Percentiles rank a stretch among this genome's conserved stretches.
phyloP scores from a whole-genome alignment of 345 rosid genomes.

The Laguncularia racemosa region DNA sequence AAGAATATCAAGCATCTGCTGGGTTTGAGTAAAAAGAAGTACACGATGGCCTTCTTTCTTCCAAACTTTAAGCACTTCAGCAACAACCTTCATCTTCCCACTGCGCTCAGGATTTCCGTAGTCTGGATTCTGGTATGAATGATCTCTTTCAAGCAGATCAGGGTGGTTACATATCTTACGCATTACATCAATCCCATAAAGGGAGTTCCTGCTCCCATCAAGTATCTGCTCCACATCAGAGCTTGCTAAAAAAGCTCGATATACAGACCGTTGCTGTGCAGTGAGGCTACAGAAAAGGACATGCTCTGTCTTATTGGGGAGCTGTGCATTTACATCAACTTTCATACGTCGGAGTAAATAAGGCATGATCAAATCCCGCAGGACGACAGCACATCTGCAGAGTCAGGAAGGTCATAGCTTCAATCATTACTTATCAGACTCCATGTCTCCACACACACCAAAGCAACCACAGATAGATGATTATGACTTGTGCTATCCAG shows the following conservation, averaged over 20 bases:
- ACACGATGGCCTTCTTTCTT: conserved; percentile 86
- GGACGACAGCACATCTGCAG: conserved; percentile 91
- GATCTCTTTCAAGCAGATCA: conserved; percentile 95
- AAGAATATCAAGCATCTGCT: conserved; percentile 95
- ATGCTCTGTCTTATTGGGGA: conserved; percentile 87
- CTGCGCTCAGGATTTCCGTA: conserved; percentile 92
- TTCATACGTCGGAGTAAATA: conserved; percentile 98
- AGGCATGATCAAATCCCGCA: conserved; percentile 96
- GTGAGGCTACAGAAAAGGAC: conserved; percentile 98
- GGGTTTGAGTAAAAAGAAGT: conserved; percentile 89
- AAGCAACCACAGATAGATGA: too few relatives aligned
- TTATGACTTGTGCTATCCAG: too few relatives aligned
- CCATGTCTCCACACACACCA: too few relatives aligned
- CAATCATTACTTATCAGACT: too few relatives aligned
- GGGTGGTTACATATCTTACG: conserved; percentile 99
- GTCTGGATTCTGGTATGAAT: conserved; percentile 62
- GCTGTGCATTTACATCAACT: conserved; percentile 77
- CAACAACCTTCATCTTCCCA: conserved; percentile 88
- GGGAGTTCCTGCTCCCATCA: conserved; percentile 70
- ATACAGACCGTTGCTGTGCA: conserved; percentile 69
- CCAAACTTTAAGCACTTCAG: conserved; percentile 86
- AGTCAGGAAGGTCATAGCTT: not conserved
- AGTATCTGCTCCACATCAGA: conserved; percentile 89
- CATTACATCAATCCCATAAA: conserved; percentile 97
- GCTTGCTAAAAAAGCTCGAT: conserved; percentile 97